These are phyloP conservation scores for Pseudomonodictys pantanalensis DNA, from an alignment of 495 filamentous ascomycete species.

Conservation along the genomic window DNA sequence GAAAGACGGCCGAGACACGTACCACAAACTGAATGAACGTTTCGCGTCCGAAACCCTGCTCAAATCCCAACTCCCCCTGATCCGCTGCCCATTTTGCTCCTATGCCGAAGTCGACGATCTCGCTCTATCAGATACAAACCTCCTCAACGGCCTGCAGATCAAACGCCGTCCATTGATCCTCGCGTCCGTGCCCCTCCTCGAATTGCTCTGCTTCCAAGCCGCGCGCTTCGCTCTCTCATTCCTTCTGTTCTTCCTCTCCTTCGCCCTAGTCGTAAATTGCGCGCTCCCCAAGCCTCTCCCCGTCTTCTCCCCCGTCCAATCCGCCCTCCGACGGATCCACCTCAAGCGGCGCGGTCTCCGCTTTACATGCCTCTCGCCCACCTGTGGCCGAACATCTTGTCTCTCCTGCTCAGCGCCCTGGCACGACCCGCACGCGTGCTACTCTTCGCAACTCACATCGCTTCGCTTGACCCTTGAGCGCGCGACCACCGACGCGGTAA, in stretches of 20 bases:
- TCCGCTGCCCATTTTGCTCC: conserved; percentile 84
- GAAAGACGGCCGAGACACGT: conserved; percentile 64
- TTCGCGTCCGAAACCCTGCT: conserved; percentile 68
- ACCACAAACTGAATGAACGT: conserved; percentile 71
- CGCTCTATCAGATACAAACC: conserved; percentile 47
- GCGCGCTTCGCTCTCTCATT: conserved; percentile 45
- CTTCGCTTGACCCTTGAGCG: conserved; percentile 84
- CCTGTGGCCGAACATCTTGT: conserved; percentile 69
- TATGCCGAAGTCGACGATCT: conserved; percentile 87
- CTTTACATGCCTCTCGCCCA: conserved; percentile 68
- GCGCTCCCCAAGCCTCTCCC: conserved; percentile 44
- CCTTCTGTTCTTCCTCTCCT: conserved; percentile 51
- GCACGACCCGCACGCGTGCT: conserved; percentile 66
- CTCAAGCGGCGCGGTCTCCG: conserved; percentile 63
- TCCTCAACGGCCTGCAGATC: conserved; percentile 43
- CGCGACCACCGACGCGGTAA: conserved; percentile 88
- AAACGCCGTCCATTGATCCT: conserved; percentile 7
- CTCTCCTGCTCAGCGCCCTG: conserved; percentile 66
- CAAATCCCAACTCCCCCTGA: conserved; percentile 67
- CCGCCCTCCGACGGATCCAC: conserved; percentile 60
- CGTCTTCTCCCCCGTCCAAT: conserved; percentile 45
- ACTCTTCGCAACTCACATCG: conserved; percentile 61
- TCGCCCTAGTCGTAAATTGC: conserved; percentile 31
- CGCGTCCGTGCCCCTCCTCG: conserved; percentile 16
- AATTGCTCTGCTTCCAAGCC: conserved; percentile 43